These are phyloP conservation scores for Achlya hypogyna DNA, from an alignment of 352 stramenopile genomes.

Conservation along the genomic window DNA sequence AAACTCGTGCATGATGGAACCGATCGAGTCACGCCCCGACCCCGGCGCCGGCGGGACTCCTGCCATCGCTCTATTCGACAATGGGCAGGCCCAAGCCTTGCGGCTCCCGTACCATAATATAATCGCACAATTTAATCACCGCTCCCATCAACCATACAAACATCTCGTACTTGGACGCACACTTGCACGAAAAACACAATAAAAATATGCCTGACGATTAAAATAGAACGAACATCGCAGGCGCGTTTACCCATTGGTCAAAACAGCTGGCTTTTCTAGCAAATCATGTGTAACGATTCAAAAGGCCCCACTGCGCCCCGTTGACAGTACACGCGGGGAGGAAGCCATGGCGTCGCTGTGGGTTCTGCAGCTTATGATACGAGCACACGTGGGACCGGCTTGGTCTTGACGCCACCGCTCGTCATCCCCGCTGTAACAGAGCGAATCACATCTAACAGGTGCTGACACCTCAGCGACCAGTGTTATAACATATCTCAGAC, in stretches of 20 bases:
- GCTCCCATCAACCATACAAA: background rate
- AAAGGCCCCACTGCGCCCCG: too few relatives aligned
- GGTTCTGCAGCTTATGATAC: too few relatives aligned
- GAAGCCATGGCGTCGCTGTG: too few relatives aligned
- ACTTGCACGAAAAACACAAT: background rate
- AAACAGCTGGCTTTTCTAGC: background rate
- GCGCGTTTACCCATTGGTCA: background rate
- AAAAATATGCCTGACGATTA: background rate
- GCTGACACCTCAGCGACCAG: too few relatives aligned
- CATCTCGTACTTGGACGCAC: background rate
- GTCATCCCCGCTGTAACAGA: too few relatives aligned
- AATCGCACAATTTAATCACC: background rate
- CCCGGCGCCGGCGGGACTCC: background rate
- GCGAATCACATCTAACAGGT: too few relatives aligned
- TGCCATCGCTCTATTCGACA: background rate
- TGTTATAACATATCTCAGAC: too few relatives aligned
- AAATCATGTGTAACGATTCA: background rate
- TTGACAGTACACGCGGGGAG: too few relatives aligned
- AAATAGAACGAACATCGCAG: background rate
- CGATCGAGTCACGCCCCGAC: constrained; percentile 61
- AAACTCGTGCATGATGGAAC: constrained; percentile 77
- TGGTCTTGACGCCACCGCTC: too few relatives aligned
- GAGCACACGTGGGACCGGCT: too few relatives aligned
- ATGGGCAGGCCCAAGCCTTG: background rate
- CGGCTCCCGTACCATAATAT: background rate